phyloP scores from a whole-genome alignment of 2,329 filamentous ascomycete genomes.

The Penicillium sp. region DNA sequence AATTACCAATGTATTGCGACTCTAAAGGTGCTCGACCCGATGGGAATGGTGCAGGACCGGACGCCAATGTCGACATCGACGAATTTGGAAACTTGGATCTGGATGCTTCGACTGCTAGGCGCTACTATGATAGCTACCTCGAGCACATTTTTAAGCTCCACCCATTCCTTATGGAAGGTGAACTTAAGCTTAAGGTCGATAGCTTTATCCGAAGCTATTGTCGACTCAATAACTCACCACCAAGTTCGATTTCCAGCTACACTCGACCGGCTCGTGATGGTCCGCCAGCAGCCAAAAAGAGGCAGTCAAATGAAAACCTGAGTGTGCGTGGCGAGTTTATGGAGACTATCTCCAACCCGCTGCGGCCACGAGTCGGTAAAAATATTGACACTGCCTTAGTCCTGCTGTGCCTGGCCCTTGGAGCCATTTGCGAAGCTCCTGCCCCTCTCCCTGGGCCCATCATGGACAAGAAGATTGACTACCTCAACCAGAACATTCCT shows the following conservation, averaged over 20 bases:
- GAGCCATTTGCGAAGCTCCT: slow-evolving; percentile 68
- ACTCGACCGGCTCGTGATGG: slow-evolving; percentile 18
- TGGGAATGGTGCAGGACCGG: slow-evolving; percentile 20
- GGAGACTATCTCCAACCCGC: slow-evolving; percentile 1
- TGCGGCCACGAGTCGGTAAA: slow-evolving; percentile 41
- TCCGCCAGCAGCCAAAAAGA: slow-evolving; percentile 36
- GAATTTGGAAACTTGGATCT: slow-evolving; percentile 53
- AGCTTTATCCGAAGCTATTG: slow-evolving; percentile 52
- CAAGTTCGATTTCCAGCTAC: neutral
- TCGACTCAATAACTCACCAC: slow-evolving; percentile 19
- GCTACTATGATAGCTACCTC: slow-evolving; percentile 56
- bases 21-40: slow-evolving; percentile 8
- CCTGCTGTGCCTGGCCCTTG: slow-evolving; percentile 77
- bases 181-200: slow-evolving; percentile 52
- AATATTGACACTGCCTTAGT: slow-evolving; percentile 79
- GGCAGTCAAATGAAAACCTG: slow-evolving; percentile 35
- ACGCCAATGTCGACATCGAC: slow-evolving; percentile 50
- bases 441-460: slow-evolving; percentile 55
- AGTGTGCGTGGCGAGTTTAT: slow-evolving; percentile 24
- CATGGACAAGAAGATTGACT: slow-evolving; percentile 31
- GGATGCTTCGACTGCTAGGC: slow-evolving; percentile 49
- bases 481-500: too few relatives aligned
- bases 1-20: slow-evolving; percentile 31
- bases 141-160: slow-evolving; percentile 62
- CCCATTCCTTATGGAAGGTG: slow-evolving; percentile 58